Base-by-base conservation (phyloP, 352 stramenopile genomes). In the Phytophthora fragariaefolia region DNA sequence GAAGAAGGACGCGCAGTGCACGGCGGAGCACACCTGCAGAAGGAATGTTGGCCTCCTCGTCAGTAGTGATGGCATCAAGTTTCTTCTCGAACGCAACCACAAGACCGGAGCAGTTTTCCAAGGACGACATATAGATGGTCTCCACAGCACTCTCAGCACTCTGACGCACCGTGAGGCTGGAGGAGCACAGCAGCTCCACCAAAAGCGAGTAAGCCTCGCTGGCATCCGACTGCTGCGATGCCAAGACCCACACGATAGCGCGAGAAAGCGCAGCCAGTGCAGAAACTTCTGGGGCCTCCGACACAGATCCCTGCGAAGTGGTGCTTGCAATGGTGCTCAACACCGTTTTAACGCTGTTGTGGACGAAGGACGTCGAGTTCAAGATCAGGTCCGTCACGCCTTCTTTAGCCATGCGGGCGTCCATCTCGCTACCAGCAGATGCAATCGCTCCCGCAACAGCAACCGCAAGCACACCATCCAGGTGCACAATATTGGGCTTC, bases 381-480 rank as follows among this genome's bases (percentile, higher is more conserved):
- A 87, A 50, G 20, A 91, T 38, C 40, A 91, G 43, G 4, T 76
- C 61, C 1, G 66, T 72, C 24, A 94, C 63, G 27, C 76, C 75
- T 59, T 86, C 80, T 32, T 80, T 72, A 0, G 75, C 74, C 70
- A 94, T 83, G 10, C 60, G 52, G n/a, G 75, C 74, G 49, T 90
- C 84, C 55, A 92, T 77, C 15, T 73, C 78, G 20, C 78, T 91
- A 58, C 64, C 89, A 2, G 74, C 73, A 34, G 86, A 77, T 20
- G 83, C 81, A 32, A 93, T 78, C 22, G 67, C 68, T 24, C 84
- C 86, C 18, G 82, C 84, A 9, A 94, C 58, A 9, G 76, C 74
- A 59, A 95, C 53, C 15, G 89, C 83, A 2, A 96, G 65, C 28
- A 96, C 66, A 13, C 87, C 89, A 38, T 95, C 87, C n/a, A 93